Conservation (phyloP, 208 protist species). For the Leishmania turanica region DNA sequence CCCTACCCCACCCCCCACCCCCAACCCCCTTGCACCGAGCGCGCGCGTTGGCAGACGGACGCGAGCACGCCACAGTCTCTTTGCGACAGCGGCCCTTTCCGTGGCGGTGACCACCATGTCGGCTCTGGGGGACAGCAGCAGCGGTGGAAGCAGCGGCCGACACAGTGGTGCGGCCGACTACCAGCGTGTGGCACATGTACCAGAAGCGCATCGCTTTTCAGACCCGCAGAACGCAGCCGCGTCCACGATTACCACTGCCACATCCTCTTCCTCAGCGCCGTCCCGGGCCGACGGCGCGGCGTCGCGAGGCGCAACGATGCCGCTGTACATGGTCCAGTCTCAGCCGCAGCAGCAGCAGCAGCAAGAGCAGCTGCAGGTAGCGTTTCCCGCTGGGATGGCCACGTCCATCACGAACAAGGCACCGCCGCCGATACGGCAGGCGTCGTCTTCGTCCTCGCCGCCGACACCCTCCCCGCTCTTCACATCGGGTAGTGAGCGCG, state of each 20-base stretch:
- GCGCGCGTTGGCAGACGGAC: neutral
- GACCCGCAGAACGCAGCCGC: neutral
- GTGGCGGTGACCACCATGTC: neutral
- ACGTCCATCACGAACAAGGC: neutral
- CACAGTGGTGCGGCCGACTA: neutral
- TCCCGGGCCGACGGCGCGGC: neutral
- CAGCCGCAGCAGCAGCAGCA: slow-evolving; percentile 6
- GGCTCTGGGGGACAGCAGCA: neutral
- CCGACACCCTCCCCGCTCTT: slow-evolving; percentile 23
- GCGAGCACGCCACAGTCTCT: neutral
- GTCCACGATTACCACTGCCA: neutral
- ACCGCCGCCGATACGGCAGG: neutral
- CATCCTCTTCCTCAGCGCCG: slow-evolving; percentile 7
- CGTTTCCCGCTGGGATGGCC: neutral
- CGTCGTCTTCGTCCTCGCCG: slow-evolving; percentile 12
- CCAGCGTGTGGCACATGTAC: neutral
- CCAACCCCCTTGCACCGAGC: neutral
- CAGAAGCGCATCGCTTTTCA: neutral
- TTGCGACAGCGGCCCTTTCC: neutral
- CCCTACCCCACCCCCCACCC: too few relatives aligned
- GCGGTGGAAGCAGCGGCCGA: slow-evolving; percentile 1
- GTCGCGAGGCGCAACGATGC: neutral
- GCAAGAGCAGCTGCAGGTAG: too few relatives aligned
- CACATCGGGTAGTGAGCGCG: slow-evolving; percentile 13
- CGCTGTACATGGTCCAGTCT: neutral